These are phyloP conservation scores for Neocallimastix lanati DNA, from an alignment of 192 early-diverging fungal species.

Conservation along the genomic window DNA sequence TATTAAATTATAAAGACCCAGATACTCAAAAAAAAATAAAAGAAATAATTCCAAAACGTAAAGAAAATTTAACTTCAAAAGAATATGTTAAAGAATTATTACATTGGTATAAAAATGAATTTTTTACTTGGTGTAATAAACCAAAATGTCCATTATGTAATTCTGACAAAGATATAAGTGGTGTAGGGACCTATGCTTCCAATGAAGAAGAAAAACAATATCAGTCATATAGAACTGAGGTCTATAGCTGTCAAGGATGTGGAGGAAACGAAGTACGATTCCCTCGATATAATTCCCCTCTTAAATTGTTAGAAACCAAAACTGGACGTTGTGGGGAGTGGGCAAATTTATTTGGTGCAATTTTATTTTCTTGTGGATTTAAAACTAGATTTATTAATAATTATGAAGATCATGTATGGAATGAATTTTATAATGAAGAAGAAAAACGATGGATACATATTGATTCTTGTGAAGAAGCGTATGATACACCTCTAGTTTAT, in stretches of 20 bases:
- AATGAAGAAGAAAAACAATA: constrained; percentile 14
- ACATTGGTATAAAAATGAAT: constrained; percentile 31
- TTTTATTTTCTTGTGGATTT: constrained; percentile 21
- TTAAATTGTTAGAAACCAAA: constrained; percentile 19
- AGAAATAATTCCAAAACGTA: no score
- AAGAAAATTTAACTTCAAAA: no score
- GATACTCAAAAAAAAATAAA: no score
- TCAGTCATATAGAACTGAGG: constrained; percentile 18
- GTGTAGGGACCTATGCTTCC: constrained; percentile 2
- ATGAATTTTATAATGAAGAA: constrained; percentile 25
- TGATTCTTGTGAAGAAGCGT: constrained; percentile 34
- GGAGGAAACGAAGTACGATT: constrained; percentile 13
- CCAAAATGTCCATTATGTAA: constrained; percentile 10
- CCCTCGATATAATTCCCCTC: constrained; percentile 24
- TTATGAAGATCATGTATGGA: constrained; percentile 34
- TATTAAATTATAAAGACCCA: no score
- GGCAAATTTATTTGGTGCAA: constrained; percentile 37
- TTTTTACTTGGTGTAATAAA: constrained; percentile 27
- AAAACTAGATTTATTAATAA: constrained; percentile 26
- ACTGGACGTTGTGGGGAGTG: constrained; percentile 34
- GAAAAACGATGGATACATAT: constrained; percentile 30
- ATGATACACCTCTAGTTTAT: constrained; percentile 31
- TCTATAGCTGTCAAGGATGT: constrained; percentile 17
- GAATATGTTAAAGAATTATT: not conserved
- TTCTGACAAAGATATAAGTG: constrained; percentile 7